These are phyloP conservation scores for Colletotrichum filicis DNA, from an alignment of 2,329 filamentous ascomycete species.

Conservation along the genomic window DNA sequence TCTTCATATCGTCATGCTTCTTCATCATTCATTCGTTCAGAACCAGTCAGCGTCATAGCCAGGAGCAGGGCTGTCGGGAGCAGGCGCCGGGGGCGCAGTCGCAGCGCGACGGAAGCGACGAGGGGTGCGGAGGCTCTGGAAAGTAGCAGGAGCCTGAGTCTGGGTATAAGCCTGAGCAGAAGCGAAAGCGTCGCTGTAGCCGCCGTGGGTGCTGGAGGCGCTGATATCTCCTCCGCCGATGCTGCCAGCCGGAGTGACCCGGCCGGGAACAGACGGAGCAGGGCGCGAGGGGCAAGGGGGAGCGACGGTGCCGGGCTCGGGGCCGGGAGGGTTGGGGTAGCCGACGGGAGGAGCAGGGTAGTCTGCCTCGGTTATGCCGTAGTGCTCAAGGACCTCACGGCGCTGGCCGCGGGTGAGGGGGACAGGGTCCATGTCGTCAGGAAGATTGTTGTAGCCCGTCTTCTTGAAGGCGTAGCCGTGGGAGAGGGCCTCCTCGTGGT, in stretches of 20 bases:
- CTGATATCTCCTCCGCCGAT: not conserved
- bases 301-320: not conserved
- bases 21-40: not conserved
- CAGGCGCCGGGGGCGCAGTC: constrained; percentile 17
- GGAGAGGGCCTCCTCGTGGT: constrained; percentile 23
- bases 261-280: not conserved
- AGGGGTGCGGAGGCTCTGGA: constrained; percentile 23
- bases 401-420: constrained; percentile 20
- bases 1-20: not conserved
- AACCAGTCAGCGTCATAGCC: constrained; percentile 32
- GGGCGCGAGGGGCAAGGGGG: constrained; percentile 25
- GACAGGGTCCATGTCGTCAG: constrained; percentile 6
- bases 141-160: not conserved
- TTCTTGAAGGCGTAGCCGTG: constrained; percentile 23
- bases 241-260: not conserved
- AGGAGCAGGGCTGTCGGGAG: constrained; percentile 17
- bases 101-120: constrained; percentile 29
- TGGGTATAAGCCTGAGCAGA: too few relatives aligned
- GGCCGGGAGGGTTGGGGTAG: constrained; percentile 23
- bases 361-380: constrained; percentile 22
- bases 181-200: not conserved
- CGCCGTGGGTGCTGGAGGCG: not conserved
- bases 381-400: constrained; percentile 1
- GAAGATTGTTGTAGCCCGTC: constrained; percentile 7
- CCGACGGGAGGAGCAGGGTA: constrained; percentile 18